Evolutionary conservation across 148 eudicot genomes (phyloP).

Genomic region (Fallopia convolvulus): DNA sequence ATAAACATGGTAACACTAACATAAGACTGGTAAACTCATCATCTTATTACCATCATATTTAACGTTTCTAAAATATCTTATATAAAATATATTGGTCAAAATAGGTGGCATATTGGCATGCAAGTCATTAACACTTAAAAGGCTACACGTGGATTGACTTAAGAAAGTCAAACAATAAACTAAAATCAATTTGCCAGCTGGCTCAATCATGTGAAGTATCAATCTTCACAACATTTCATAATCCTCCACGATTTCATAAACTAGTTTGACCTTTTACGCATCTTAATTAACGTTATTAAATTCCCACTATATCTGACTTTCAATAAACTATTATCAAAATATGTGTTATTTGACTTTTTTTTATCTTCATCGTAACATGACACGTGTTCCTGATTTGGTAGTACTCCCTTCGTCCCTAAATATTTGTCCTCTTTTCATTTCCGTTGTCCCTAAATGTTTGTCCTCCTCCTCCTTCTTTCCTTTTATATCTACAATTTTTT

Average conservation of each 20-base stretch:
- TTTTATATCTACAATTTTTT: too few relatives aligned
- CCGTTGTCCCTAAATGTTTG: too few relatives aligned
- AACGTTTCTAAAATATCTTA: not conserved
- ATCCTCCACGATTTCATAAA: not conserved
- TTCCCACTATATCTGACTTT: conserved; percentile 3
- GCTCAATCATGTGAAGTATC: not conserved
- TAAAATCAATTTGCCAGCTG: not conserved
- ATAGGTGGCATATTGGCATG: not conserved
- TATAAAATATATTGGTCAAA: not conserved
- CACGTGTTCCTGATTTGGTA: not conserved
- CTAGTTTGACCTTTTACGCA: not conserved
- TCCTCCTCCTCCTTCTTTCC: too few relatives aligned
- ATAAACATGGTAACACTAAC: too few relatives aligned
- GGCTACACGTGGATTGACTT: not conserved
- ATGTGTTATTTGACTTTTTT: not conserved
- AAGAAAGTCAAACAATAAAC: not conserved
- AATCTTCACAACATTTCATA: not conserved
- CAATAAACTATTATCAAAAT: not conserved
- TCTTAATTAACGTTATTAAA: not conserved
- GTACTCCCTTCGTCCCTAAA: too few relatives aligned
- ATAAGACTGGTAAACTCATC: too few relatives aligned
- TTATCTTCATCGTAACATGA: not conserved
- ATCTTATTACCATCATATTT: too few relatives aligned
- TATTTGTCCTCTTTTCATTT: too few relatives aligned
- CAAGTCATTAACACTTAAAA: not conserved